Conservation (phyloP, 768 basidiomycete species). For the Lactarius quietus region DNA sequence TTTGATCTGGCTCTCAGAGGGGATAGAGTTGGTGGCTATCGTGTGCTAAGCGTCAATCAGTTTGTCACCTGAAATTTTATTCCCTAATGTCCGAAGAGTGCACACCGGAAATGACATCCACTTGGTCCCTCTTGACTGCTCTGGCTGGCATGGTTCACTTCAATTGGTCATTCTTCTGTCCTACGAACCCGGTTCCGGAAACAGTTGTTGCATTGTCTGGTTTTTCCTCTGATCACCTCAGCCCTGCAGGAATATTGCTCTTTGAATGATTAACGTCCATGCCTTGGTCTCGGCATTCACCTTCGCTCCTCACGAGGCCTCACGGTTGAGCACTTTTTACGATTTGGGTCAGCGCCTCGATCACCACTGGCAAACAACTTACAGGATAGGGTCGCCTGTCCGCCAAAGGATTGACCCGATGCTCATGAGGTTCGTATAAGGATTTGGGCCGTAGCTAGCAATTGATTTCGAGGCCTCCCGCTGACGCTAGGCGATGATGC, state of each 20-base stretch:
- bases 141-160: background rate
- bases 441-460: background rate
- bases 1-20: background rate
- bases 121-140: background rate
- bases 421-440: background rate
- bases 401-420: background rate
- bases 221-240: background rate
- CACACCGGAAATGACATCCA: background rate
- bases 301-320: no score
- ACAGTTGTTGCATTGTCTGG: background rate
- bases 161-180: background rate
- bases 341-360: no score
- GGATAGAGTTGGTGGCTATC: background rate
- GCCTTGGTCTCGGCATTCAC: background rate
- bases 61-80: background rate
- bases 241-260: background rate
- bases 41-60: background rate
- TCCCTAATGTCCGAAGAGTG: background rate
- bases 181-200: background rate
- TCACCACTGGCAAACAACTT: no score
- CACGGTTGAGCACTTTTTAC: no score
- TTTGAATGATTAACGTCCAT: background rate
- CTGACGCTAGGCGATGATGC: background rate
- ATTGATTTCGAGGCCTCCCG: background rate
- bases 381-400: background rate